phyloP scores from a whole-genome alignment of 345 rosid genomes.

The Pistacia atlantica region DNA sequence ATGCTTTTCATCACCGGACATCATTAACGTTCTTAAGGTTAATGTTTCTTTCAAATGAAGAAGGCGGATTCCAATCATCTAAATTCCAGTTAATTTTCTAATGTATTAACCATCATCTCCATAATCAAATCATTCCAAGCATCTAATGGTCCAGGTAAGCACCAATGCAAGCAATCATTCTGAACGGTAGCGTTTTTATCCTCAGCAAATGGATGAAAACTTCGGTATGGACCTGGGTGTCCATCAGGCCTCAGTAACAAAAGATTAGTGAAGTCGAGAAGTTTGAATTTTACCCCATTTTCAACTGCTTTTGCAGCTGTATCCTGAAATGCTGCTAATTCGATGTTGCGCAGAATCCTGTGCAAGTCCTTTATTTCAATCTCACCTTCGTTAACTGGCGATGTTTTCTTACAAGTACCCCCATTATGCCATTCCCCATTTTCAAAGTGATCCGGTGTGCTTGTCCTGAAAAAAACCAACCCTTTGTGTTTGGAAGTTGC shows the following conservation, averaged over 20 bases:
- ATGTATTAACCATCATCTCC: slow-evolving; percentile 62
- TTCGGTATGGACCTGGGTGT: slow-evolving; percentile 87
- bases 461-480: slow-evolving; percentile 63
- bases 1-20: background rate
- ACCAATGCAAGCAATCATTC: slow-evolving; percentile 97
- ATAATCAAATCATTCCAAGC: slow-evolving; percentile 83
- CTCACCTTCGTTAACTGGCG: slow-evolving; percentile 75
- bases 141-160: slow-evolving; percentile 96
- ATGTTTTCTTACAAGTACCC: slow-evolving; percentile 60
- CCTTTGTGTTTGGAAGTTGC: slow-evolving; percentile 57
- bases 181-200: slow-evolving; percentile 69
- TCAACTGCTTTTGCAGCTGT: slow-evolving; percentile 46
- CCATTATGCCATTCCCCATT: slow-evolving; percentile 91
- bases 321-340: slow-evolving; percentile 59
- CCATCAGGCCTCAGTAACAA: slow-evolving; percentile 79
- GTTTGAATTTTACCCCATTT: slow-evolving; percentile 54
- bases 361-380: slow-evolving; percentile 55
- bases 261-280: slow-evolving; percentile 75
- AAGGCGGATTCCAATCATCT: background rate
- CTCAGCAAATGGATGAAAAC: slow-evolving; percentile 66
- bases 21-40: background rate
- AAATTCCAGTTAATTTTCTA: slow-evolving; percentile 2
- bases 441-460: slow-evolving; percentile 95
- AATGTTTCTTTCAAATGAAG: background rate
- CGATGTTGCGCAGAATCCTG: slow-evolving; percentile 59